Evolutionary conservation across 2,329 filamentous ascomycete species (phyloP).

Genomic region (Neocatenulostroma microsporum): DNA sequence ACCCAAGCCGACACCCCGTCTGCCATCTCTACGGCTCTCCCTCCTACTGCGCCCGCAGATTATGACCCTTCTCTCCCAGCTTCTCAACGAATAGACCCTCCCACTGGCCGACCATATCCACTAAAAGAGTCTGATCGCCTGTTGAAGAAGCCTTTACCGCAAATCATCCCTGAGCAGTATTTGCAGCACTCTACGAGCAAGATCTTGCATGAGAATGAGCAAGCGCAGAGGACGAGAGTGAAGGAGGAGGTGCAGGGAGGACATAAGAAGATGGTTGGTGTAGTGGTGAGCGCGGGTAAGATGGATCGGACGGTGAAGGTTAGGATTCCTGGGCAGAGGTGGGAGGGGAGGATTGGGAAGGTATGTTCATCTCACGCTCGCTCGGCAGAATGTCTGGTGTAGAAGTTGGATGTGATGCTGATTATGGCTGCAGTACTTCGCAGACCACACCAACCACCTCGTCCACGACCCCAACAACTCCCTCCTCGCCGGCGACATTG

Average conservation of each 20-base stretch:
- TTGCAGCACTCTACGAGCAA: conserved; percentile 18
- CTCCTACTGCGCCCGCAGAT: conserved; percentile 6
- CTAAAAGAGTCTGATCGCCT: conserved; percentile 15
- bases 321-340: conserved; percentile 60
- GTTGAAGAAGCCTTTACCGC: conserved; percentile 19
- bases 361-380: conserved; percentile 34
- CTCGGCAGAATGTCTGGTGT: not conserved
- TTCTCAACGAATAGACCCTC: conserved; percentile 10
- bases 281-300: conserved; percentile 68
- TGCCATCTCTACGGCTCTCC: conserved; percentile 5
- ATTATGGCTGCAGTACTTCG: conserved; percentile 50
- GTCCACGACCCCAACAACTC: conserved; percentile 73
- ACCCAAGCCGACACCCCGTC: conserved; percentile 16
- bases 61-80: conserved; percentile 17
- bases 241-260: too few relatives aligned
- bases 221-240: conserved; percentile 17
- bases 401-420: not conserved
- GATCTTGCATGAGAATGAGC: conserved; percentile 19
- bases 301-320: conserved; percentile 77
- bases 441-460: conserved; percentile 56
- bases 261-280: conserved; percentile 41
- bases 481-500: conserved; percentile 64
- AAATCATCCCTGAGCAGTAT: conserved; percentile 16
- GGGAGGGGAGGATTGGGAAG: conserved; percentile 67
- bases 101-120: conserved; percentile 10